Evolutionary conservation across 1,139 yeast genomes (phyloP).

Genomic region (Debaryomyces sp.): DNA sequence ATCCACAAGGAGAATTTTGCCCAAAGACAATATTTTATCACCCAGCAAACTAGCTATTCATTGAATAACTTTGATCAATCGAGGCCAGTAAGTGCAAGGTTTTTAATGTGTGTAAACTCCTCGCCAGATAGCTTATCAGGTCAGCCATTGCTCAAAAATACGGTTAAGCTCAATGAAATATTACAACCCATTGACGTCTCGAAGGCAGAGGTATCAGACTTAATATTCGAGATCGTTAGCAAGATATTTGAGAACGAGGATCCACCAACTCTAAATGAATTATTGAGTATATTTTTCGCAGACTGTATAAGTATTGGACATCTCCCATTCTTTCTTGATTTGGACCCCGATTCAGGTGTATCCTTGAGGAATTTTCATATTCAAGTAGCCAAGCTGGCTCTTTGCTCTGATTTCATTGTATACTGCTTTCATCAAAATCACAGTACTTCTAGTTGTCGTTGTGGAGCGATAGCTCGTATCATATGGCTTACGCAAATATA

Average conservation of each 20-base stretch:
- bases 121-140: slow-evolving; percentile 11
- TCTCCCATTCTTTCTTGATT: slow-evolving; percentile 55
- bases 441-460: slow-evolving; percentile 27
- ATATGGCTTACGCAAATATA: slow-evolving; percentile 57
- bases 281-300: slow-evolving; percentile 28
- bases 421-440: slow-evolving; percentile 51
- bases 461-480: slow-evolving; percentile 49
- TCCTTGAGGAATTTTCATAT: slow-evolving; percentile 76
- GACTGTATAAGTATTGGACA: slow-evolving; percentile 50
- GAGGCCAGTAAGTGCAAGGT: slow-evolving; percentile 32
- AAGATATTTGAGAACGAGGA: slow-evolving; percentile 17
- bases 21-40: slow-evolving; percentile 45
- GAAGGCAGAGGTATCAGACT: slow-evolving; percentile 33
- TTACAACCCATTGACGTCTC: slow-evolving; percentile 50
- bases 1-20: slow-evolving; percentile 54
- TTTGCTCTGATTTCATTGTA: slow-evolving; percentile 68
- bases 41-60: slow-evolving; percentile 25
- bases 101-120: slow-evolving; percentile 57
- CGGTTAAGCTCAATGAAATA: slow-evolving; percentile 62
- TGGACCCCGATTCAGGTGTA: slow-evolving; percentile 70
- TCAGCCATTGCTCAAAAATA: slow-evolving; percentile 52
- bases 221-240: slow-evolving; percentile 22
- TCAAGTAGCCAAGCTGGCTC: slow-evolving; percentile 72
- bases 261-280: slow-evolving; percentile 10
- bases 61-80: neutral